A percentile compares a stretch with the other conserved stretches of the same genome.
Evolutionary conservation across 495 filamentous ascomycete species (phyloP).

Genomic region (Filosporella fistucella): DNA sequence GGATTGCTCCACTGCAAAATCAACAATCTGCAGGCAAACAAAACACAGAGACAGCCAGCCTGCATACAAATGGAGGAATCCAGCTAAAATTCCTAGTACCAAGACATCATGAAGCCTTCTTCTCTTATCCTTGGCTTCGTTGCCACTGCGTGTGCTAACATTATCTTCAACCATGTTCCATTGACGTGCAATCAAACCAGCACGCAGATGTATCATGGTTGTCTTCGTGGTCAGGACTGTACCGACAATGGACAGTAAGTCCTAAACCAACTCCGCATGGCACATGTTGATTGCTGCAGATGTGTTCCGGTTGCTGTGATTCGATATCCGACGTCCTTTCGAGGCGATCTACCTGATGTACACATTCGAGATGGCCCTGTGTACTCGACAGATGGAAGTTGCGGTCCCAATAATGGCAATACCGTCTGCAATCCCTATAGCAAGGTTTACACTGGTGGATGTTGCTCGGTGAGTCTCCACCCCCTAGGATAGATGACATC

Average conservation of each 20-base stretch:
- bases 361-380: slow-evolving; percentile 10
- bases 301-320: slow-evolving; percentile 12
- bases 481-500: not conserved
- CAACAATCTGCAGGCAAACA: no score
- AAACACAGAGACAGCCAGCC: no score
- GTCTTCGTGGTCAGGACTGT: slow-evolving; percentile 35
- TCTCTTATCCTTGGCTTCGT: slow-evolving; percentile 20
- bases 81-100: not conserved
- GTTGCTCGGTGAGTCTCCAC: slow-evolving; percentile 20
- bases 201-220: slow-evolving; percentile 24
- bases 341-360: not conserved
- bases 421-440: slow-evolving; percentile 38
- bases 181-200: slow-evolving; percentile 27
- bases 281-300: slow-evolving; percentile 12
- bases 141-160: slow-evolving; percentile 27
- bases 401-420: slow-evolving; percentile 36
- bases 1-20: no score
- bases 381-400: slow-evolving; percentile 38
- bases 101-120: slow-evolving; percentile 15
- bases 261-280: not conserved
- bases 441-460: slow-evolving; percentile 18
- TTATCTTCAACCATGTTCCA: slow-evolving; percentile 34
- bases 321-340: slow-evolving; percentile 4
- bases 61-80: no score
- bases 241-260: slow-evolving; percentile 27